Conservation (phyloP, 495 filamentous ascomycete species). For the Ascobolus immersus region DNA sequence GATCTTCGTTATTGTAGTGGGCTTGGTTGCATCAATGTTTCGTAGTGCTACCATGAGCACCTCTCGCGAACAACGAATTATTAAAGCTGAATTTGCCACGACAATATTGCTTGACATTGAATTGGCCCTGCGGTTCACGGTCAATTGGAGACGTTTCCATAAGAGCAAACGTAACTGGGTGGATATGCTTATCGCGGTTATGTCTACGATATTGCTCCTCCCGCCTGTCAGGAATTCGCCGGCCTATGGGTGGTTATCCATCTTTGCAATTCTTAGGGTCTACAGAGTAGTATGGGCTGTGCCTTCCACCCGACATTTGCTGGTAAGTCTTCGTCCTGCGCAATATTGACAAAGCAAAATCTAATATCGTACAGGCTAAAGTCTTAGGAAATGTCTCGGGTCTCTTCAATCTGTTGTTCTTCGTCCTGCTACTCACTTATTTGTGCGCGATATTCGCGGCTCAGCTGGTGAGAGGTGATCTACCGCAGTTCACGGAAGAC, state of each 20-base stretch:
- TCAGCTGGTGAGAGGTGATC: conserved; percentile 73
- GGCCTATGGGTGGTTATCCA: conserved; percentile 64
- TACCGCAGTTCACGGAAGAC: conserved; percentile 32
- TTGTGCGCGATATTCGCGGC: conserved; percentile 79
- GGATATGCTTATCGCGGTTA: conserved; percentile 52
- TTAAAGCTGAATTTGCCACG: conserved; percentile 46
- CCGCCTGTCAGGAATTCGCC: conserved; percentile 52
- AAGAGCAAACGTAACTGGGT: conserved; percentile 44
- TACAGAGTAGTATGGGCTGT: conserved; percentile 83
- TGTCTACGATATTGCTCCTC: conserved; percentile 66
- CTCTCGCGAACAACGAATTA: conserved; percentile 24
- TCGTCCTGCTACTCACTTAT: conserved; percentile 87
- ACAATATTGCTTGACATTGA: conserved; percentile 60
- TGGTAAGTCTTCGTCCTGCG: conserved; percentile 22
- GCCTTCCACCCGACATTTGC: conserved; percentile 59
- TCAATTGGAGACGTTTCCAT: conserved; percentile 60
- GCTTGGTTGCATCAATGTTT: conserved; percentile 45
- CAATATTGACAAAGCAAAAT: not conserved
- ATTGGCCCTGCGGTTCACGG: conserved; percentile 51
- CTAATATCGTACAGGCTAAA: conserved; percentile 18
- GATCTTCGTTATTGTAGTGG: conserved; percentile 55
- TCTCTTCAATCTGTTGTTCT: conserved; percentile 81
- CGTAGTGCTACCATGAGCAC: conserved; percentile 47
- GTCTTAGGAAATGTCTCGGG: conserved; percentile 81
- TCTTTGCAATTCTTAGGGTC: conserved; percentile 80